Evolutionary conservation across 768 basidiomycete genomes (phyloP), one percentile per base, ranked within the genome.

Genomic region (Xerocomellus chrysenteron): DNA sequence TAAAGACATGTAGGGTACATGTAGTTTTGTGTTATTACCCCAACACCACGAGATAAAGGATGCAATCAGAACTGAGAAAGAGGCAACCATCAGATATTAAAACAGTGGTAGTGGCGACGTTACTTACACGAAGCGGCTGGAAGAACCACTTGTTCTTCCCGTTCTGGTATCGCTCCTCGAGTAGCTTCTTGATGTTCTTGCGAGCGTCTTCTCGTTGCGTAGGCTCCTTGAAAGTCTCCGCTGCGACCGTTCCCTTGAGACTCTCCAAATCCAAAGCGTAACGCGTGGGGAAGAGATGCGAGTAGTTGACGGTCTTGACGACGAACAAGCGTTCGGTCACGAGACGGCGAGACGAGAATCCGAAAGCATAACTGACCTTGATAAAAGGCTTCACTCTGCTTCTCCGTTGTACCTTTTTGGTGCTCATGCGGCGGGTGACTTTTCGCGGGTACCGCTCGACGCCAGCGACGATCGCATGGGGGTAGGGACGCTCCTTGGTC

Each of bases 111-210:
- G 21, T 36, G 13, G 46, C 1, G 14, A 4, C 4, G 2, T 26
- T 19, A 73, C 80, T 73, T 80, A 93, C 92, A 72, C 86, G 85
- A 62, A 94, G 85, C 53, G 88, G 73, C 60, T 85, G 82, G 87
- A 94, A 95, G 84, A 95, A 98, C 95, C 95, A 98, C 76, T 87
- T 87, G 86, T 97, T 98, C 86, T 96, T 95, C 57, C 97, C 97
- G 50, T 80, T 76, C 47, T 81, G 81, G 85, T 98, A 97, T 57
- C 95, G 82, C 70, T 98, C 95, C 85, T 98, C 97, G 52, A 99
- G 77, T 73, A 92, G 73, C 78, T 96, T 97, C 86, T 97, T 98
- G 75, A 98, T 85, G 64, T 79, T 86, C 84, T 98, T 98, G 80
- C 96, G 97, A 47, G 93, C 84, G 64, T 94, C 86, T 79, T 94